A percentile compares a stretch with the other conserved stretches of the same genome.
Evolutionary conservation across 2,329 filamentous ascomycete species (phyloP).

Genomic region (Alternaria gaisen): DNA sequence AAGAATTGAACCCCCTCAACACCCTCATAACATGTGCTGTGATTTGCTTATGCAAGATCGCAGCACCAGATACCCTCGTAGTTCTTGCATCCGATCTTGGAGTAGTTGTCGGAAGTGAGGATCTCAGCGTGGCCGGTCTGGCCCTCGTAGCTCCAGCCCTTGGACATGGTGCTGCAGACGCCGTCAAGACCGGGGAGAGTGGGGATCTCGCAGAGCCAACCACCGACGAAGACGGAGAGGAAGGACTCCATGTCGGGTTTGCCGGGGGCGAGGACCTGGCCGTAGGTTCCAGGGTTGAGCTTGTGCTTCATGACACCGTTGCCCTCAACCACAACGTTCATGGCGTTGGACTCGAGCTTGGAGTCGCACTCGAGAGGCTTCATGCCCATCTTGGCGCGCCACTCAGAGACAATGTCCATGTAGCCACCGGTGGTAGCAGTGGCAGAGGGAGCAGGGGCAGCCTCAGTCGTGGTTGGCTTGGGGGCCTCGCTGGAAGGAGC

Average conservation of each 20-base stretch:
- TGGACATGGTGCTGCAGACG: slow-evolving; percentile 32
- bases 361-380: slow-evolving; percentile 23
- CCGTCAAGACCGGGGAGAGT: slow-evolving; percentile 35
- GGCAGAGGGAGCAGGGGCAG: slow-evolving; percentile 17
- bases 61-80: slow-evolving; percentile 42
- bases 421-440: slow-evolving; percentile 30
- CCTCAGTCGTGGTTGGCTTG: slow-evolving; percentile 11
- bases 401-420: slow-evolving; percentile 38
- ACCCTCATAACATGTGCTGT: background rate
- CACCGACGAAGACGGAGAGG: slow-evolving; percentile 43
- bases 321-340: slow-evolving; percentile 32
- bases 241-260: slow-evolving; percentile 28
- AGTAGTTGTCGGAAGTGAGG: slow-evolving; percentile 35
- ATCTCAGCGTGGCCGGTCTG: slow-evolving; percentile 47
- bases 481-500: slow-evolving; percentile 16
- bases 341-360: slow-evolving; percentile 39
- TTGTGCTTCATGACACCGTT: slow-evolving; percentile 45
- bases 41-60: slow-evolving; percentile 39
- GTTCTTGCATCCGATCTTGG: slow-evolving; percentile 42
- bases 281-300: slow-evolving; percentile 41
- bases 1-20: slow-evolving; percentile 9
- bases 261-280: slow-evolving; percentile 43
- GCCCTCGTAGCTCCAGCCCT: slow-evolving; percentile 43
- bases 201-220: slow-evolving; percentile 49
- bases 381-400: slow-evolving; percentile 42